These are phyloP conservation scores for Ceratocystis ficicola DNA, from an alignment of 2,329 filamentous ascomycete species.

Conservation along the genomic window DNA sequence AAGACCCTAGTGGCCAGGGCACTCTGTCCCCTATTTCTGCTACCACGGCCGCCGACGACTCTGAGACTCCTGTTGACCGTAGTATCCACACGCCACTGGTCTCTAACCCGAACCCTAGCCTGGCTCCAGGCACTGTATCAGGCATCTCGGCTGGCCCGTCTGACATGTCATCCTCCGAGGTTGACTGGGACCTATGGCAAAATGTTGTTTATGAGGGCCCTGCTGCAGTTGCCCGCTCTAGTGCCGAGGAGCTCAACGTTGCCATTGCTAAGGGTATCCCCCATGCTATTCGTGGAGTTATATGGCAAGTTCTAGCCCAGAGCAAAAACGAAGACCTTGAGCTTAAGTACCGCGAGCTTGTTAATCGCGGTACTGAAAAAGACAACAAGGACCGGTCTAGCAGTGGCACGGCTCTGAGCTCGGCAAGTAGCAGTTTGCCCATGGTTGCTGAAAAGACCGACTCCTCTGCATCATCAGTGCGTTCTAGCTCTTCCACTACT, in stretches of 20 bases:
- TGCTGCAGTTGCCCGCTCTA: conserved; percentile 73
- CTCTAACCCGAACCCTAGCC: conserved; percentile 51
- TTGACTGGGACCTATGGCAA: conserved; percentile 99
- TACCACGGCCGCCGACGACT: conserved; percentile 22
- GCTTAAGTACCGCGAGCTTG: conserved; percentile 69
- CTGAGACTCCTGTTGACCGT: conserved; percentile 23
- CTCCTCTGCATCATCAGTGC: conserved; percentile 76
- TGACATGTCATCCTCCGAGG: conserved; percentile 55
- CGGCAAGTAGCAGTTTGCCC: conserved; percentile 41
- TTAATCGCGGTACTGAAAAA: conserved; percentile 68
- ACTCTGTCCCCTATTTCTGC: conserved; percentile 24
- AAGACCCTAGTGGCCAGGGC: conserved; percentile 43
- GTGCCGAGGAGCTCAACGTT: conserved; percentile 75
- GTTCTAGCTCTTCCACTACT: conserved; percentile 63
- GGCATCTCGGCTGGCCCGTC: conserved; percentile 68
- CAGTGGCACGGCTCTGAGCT: conserved; percentile 42
- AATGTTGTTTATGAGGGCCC: conserved; percentile 89
- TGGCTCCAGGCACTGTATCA: conserved; percentile 76
- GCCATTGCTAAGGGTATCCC: conserved; percentile 92
- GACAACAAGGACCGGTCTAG: conserved; percentile 50
- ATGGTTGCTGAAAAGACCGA: conserved; percentile 53
- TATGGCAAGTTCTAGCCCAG: conserved; percentile 94
- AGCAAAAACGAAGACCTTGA: conserved; percentile 91
- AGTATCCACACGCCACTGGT: conserved; percentile 39
- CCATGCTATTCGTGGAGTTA: conserved; percentile 88